Base-by-base conservation (phyloP, 768 basidiomycete genomes). In the Rossbeevera mucosa region DNA sequence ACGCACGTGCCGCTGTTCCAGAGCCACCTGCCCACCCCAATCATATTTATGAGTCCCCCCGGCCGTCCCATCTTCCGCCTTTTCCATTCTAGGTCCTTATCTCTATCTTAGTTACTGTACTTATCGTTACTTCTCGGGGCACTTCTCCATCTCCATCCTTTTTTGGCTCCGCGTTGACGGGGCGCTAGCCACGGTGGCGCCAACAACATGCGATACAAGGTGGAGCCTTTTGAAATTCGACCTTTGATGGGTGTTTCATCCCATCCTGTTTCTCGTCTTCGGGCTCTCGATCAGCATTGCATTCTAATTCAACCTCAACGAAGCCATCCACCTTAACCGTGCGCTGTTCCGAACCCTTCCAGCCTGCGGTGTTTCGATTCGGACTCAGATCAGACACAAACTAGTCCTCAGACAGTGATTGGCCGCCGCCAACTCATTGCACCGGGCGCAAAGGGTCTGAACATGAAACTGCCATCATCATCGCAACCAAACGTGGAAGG, bases 151-250 rank as follows among this genome's bases (percentile, higher is more conserved):
- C 18, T 24, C 14, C 25, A 7, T 26, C 1, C 14, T 7, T 36
- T 26, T 30, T 43, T 30, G 31, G 40, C 29, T 28, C 41, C 20
- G 31, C 26, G 29, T 21, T 46, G 36, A 21, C 33, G 12, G 57
- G 41, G 29, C 42, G 18, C 52, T 38, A 11, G 18, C n/a, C 21
- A 42, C 13, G 9, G 43, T 33, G 50, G 44, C 45, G 20, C n/a
- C 29, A 12, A 6, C 14, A 18, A 16, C 36, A 18, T 38, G 18
- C 25, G 25, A 48, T 33, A 48, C 62, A 54, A 55, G 47, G 64
- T 68, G 64, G 61, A 47, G 55, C 54, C 22, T 53, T 59, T 63
- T 55, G 59, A 62, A 63, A 68, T 63, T 59, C 54, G 16, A 41
- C 8, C 5, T 5, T 13, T 38, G 36, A 38, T 18, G 31, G 14